These are phyloP conservation scores for Galerina sulciceps DNA, from an alignment of 768 basidiomycete species.

Conservation along the genomic window DNA sequence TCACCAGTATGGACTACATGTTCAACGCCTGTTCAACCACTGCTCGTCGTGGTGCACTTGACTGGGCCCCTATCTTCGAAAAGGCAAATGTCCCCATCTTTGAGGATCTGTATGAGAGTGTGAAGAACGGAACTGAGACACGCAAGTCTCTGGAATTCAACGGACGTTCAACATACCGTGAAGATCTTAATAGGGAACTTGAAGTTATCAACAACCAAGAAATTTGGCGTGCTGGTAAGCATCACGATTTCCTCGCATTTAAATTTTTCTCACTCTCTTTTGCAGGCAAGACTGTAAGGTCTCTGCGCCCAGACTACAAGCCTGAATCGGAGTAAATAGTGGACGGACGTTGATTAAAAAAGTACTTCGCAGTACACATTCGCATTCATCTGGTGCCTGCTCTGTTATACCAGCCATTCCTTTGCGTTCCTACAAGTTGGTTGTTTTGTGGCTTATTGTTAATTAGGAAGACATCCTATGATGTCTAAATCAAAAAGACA, in stretches of 20 bases:
- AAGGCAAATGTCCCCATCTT: slow-evolving; percentile 94
- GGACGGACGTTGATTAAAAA: slow-evolving; percentile 17
- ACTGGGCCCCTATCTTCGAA: slow-evolving; percentile 98
- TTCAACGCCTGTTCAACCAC: slow-evolving; percentile 99
- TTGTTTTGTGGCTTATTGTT: not conserved
- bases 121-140: slow-evolving; percentile 95
- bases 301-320: slow-evolving; percentile 86
- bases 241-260: not conserved
- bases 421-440: not conserved
- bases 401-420: slow-evolving; percentile 25
- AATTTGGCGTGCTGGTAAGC: slow-evolving; percentile 93
- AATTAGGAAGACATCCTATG: not conserved
- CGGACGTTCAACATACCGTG: slow-evolving; percentile 87
- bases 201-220: slow-evolving; percentile 97
- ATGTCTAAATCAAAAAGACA: no score
- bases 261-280: not conserved
- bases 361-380: slow-evolving; percentile 26
- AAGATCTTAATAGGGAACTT: slow-evolving; percentile 91
- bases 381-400: slow-evolving; percentile 18
- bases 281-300: slow-evolving; percentile 88
- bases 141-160: slow-evolving; percentile 98
- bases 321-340: slow-evolving; percentile 50
- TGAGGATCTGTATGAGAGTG: slow-evolving; percentile 93
- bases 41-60: slow-evolving; percentile 96
- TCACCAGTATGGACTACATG: slow-evolving; percentile 96